Evolutionary conservation across 768 basidiomycete genomes (phyloP).

Genomic region (Tylopilus intermedius): DNA sequence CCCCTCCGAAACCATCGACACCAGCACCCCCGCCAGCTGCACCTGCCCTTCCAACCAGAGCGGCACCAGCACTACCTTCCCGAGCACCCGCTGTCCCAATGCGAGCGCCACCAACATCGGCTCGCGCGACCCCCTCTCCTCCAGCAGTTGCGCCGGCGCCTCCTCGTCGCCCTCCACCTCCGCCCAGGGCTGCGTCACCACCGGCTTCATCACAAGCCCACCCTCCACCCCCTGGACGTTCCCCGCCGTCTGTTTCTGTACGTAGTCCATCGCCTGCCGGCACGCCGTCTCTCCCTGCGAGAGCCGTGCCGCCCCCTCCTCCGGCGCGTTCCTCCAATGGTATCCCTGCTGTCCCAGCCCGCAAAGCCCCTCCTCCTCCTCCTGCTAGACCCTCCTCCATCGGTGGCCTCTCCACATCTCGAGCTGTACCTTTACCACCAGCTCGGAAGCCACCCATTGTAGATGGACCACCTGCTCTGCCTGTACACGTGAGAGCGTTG

Average conservation of each 20-base stretch:
- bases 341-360: conserved; percentile 23
- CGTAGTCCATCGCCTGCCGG: conserved; percentile 20
- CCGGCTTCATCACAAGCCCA: conserved; percentile 22
- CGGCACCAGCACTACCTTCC: conserved; percentile 33
- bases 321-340: conserved; percentile 22
- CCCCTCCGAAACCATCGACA: conserved; percentile 28
- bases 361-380: conserved; percentile 41
- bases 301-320: conserved; percentile 25
- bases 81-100: conserved; percentile 41
- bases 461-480: conserved; percentile 29
- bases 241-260: conserved; percentile 26
- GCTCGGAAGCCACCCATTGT: conserved; percentile 32
- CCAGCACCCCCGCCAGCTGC: conserved; percentile 30
- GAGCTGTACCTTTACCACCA: conserved; percentile 38
- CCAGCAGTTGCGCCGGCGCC: conserved; percentile 18
- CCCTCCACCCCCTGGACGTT: conserved; percentile 25
- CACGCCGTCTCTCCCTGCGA: conserved; percentile 10
- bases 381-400: conserved; percentile 39
- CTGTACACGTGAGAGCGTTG: conserved; percentile 39
- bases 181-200: conserved; percentile 28
- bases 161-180: conserved; percentile 32
- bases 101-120: conserved; percentile 40
- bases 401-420: conserved; percentile 21
- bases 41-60: conserved; percentile 34
- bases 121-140: conserved; percentile 30